A percentile compares a stretch with the other conserved stretches of the same genome.
These are phyloP conservation scores for Boeremia lycopersici DNA, from an alignment of 2,329 filamentous ascomycete species.

Conservation along the genomic window DNA sequence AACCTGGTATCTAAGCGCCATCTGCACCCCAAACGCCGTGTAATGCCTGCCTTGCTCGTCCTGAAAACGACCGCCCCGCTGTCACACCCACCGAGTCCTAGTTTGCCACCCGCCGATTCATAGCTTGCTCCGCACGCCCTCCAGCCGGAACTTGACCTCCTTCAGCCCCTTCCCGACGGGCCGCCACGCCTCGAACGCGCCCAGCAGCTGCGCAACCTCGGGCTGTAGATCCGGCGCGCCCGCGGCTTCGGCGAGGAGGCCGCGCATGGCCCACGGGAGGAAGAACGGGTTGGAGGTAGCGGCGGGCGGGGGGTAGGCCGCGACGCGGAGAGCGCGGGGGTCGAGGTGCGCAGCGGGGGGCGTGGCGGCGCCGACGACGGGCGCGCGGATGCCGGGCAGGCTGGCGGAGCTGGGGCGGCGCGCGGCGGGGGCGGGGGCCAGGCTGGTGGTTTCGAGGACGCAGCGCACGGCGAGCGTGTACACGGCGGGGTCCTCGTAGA, in stretches of 20 bases:
- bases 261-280: slow-evolving; percentile 93
- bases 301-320: slow-evolving; percentile 37
- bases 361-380: slow-evolving; percentile 33
- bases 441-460: slow-evolving; percentile 54
- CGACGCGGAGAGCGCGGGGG: slow-evolving; percentile 38
- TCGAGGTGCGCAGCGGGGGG: slow-evolving; percentile 19
- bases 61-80: too few relatives aligned
- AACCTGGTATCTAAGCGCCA: too few relatives aligned
- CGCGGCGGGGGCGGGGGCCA: slow-evolving; percentile 36
- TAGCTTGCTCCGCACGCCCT: slow-evolving; percentile 87
- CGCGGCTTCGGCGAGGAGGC: slow-evolving; percentile 87
- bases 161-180: slow-evolving; percentile 88
- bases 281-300: slow-evolving; percentile 77
- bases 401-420: slow-evolving; percentile 32
- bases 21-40: too few relatives aligned
- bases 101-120: too few relatives aligned
- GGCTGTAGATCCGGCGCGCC: slow-evolving; percentile 79
- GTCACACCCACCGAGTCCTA: too few relatives aligned
- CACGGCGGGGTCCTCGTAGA: slow-evolving; percentile 87
- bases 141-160: slow-evolving; percentile 93
- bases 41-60: too few relatives aligned
- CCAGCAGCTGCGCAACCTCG: slow-evolving; percentile 80
- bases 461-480: slow-evolving; percentile 67
- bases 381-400: slow-evolving; percentile 43
- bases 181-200: slow-evolving; percentile 92